These are phyloP conservation scores for Xerocomellus chrysenteron DNA, from an alignment of 768 basidiomycete genomes.

Conservation along the genomic window DNA sequence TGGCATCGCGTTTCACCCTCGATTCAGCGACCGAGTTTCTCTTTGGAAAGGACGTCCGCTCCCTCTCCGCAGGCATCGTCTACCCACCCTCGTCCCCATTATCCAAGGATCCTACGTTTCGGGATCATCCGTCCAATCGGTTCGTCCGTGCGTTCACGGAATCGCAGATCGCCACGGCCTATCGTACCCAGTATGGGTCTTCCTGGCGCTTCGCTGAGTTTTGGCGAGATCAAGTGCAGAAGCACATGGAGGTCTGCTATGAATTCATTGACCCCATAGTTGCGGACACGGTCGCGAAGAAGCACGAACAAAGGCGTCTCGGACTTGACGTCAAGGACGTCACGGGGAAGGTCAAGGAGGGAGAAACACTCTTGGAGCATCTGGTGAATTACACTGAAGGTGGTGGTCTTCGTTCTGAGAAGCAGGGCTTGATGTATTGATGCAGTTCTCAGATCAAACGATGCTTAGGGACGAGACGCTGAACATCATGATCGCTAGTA, in stretches of 20 bases:
- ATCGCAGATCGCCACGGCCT: constrained; percentile 34
- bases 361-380: constrained; percentile 49
- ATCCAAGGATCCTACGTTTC: constrained; percentile 22
- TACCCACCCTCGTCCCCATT: constrained; percentile 29
- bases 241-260: constrained; percentile 41
- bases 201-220: constrained; percentile 47
- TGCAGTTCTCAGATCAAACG: constrained; percentile 16
- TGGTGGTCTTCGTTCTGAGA: constrained; percentile 18
- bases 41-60: constrained; percentile 43
- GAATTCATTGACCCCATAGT: constrained; percentile 51
- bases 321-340: constrained; percentile 4
- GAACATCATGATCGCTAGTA: constrained; percentile 32
- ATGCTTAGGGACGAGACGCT: constrained; percentile 26
- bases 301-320: constrained; percentile 17
- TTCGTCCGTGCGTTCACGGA: constrained; percentile 42
- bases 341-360: constrained; percentile 35
- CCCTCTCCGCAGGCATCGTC: constrained; percentile 38
- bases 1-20: constrained; percentile 48
- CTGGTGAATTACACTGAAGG: constrained; percentile 55
- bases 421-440: background rate
- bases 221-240: constrained; percentile 40
- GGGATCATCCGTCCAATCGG: constrained; percentile 32
- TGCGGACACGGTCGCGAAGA: constrained; percentile 40
- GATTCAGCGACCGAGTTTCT: constrained; percentile 61
- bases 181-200: constrained; percentile 37